Base-by-base conservation (phyloP, 2,329 filamentous ascomycete genomes). In the Diaporthe ampelina region DNA sequence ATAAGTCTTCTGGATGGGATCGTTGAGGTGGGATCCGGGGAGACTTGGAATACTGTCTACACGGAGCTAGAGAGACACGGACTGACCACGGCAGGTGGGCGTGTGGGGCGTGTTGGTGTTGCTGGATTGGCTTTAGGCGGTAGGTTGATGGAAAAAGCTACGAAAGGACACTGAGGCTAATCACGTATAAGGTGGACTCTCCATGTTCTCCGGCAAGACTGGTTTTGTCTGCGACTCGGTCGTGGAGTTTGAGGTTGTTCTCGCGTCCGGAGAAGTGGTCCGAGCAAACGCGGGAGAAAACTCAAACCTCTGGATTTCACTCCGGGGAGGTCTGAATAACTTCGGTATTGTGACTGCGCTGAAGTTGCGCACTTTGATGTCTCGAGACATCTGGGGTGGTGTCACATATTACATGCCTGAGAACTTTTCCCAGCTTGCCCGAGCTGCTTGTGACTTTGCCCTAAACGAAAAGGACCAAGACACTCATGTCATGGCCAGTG, bases 261-360 rank as follows among this genome's bases (percentile, higher is more conserved):
- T 72, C 35, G 70, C 70, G 21, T 56, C 70, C 8, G 70, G 70
- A 21, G 32, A 77, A 35, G 67, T 78, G 2, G 70, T 74, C 3
- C 35, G 24, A 13, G 79, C 76, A 29, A 77, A 59, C 54, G 70
- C 73, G 0, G 70, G 74, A 0, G 63, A 78, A 8, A 81, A 87
- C 73, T 4, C 75, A 0, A 85, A 89, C 61, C 81, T 89, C 0
- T 89, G 80, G 77, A 83, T 82, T 78, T 86, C 86, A 2, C 79
- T 87, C 7, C 82, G 83, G 43, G 85, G 85, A 32, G 29, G 29
- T 32, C 29, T 32, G 29, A 32, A 32, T 32, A 32, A 32, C 29
- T 32, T 32, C 29, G 86, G 84, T 15, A 72, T 79, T 57, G 7
- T 57, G 35, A 72, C 70, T 5, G 54, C 48, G 11, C 48, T 72